phyloP scores from a whole-genome alignment of 1,284 basidiomycete genomes.

The Trichosporon faecale region DNA sequence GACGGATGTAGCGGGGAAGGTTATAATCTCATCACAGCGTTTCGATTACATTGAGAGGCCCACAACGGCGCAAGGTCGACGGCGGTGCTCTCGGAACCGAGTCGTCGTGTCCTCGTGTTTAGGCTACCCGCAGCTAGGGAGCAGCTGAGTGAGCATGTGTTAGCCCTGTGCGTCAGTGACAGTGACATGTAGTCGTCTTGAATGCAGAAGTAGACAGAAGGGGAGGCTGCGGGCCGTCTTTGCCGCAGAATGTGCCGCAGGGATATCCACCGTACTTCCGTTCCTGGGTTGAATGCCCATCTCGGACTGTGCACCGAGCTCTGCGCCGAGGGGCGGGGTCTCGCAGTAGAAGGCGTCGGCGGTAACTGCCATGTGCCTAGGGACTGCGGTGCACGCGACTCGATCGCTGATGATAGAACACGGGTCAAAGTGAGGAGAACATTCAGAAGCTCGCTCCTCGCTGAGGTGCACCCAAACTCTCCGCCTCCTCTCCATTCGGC shows the following conservation, averaged over 20 bases:
- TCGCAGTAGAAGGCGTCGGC: background rate
- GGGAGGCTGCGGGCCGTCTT: background rate
- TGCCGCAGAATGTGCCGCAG: background rate
- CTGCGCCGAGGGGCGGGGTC: background rate
- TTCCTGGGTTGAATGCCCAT: no score
- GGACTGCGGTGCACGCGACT: background rate
- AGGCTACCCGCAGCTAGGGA: background rate
- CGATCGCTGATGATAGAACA: background rate
- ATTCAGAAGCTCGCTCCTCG: no score
- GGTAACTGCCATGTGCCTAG: background rate
- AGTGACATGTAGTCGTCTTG: background rate
- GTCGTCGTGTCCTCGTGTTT: background rate
- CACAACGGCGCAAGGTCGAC: background rate
- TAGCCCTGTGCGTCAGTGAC: background rate
- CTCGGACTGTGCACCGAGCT: background rate
- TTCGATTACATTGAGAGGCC: background rate
- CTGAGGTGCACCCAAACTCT: no score
- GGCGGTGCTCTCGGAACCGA: background rate
- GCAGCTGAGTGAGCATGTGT: background rate
- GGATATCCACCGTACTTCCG: background rate
- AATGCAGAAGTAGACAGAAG: background rate
- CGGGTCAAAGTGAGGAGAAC: no score
- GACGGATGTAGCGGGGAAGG: background rate
- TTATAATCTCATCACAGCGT: background rate
- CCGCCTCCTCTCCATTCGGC: no score